Base-by-base conservation (phyloP, 768 basidiomycete genomes). In the Podaxis sp. region DNA sequence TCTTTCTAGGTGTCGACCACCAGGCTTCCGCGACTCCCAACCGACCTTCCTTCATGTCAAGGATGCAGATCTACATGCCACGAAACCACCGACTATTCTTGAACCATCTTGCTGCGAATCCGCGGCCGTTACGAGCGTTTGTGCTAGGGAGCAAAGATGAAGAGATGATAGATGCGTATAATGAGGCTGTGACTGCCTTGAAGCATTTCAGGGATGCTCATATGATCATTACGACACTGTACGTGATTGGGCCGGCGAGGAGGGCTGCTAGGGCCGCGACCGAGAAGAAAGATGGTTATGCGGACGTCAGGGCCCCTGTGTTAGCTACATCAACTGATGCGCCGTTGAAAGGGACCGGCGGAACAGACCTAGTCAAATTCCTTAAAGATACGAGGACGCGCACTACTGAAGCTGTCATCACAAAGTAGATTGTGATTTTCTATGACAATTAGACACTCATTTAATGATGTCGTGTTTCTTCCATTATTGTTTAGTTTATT, bases 31-130 rank as follows among this genome's bases (percentile, higher is more conserved):
- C 72, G 10, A 67, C 69, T 36, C 67, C 72, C 13, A 70, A 68
- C 15, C 69, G 73, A 49, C 69, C 72, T 12, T 72, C 86, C 3
- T 89, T 93, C 71, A 81, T 95, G 66, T 79, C 81, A 20, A 83
- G 89, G 37, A 93, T 94, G 92, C 83, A 88, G 65, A 75, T 77
- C 24, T 95, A 95, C 75, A 95, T 95, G 93, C 93, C 93, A 0
- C 82, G 85, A 5, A 86, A 88, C 65, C 93, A 95, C 69, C 86
- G 92, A 37, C 76, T 81, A 44, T 95, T 95, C 75, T 78, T 95
- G 38, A 77, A 77, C 41, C 91, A 93, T 68, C 82, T 95, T 28
- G 72, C 79, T 4, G 73, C 76, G 1, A 87, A 81, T 64, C 85
- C 87, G 2, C 83, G 89, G 4, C 85, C 87, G 0, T 73, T 93